Conservation (phyloP, 2,329 filamentous ascomycete genomes). For the Tolypocladium inflatum region DNA sequence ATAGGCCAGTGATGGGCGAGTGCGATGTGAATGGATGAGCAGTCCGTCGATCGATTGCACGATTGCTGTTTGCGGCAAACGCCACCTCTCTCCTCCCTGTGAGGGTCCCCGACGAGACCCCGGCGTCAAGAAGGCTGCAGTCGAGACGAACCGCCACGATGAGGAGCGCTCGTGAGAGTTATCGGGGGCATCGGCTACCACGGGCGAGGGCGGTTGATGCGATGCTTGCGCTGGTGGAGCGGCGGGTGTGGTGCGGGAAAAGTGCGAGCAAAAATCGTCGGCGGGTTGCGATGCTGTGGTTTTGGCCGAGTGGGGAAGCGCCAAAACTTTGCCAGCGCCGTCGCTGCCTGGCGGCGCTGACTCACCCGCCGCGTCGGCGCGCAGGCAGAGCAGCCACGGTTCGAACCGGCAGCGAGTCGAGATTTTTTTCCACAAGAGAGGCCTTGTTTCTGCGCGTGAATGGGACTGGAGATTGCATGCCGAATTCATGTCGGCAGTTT, state of each 20-base stretch:
- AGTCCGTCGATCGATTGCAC: neutral
- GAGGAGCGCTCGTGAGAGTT: neutral
- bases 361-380: neutral
- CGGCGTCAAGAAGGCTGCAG: neutral
- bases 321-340: neutral
- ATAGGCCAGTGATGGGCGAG: neutral
- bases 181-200: neutral
- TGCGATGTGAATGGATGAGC: neutral
- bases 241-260: neutral
- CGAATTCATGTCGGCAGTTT: neutral
- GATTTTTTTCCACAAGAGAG: neutral
- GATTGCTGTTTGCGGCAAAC: neutral
- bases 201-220: neutral
- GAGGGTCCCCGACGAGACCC: neutral
- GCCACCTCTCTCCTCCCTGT: neutral
- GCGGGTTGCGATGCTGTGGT: neutral
- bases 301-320: neutral
- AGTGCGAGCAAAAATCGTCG: neutral
- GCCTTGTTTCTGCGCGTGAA: neutral
- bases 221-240: neutral
- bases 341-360: neutral
- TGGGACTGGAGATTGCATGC: neutral
- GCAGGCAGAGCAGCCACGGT: neutral
- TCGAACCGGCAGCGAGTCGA: neutral
- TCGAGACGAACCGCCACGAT: neutral